Base-by-base conservation (phyloP, 495 filamentous ascomycete species). In the Lichina pygmaea region DNA sequence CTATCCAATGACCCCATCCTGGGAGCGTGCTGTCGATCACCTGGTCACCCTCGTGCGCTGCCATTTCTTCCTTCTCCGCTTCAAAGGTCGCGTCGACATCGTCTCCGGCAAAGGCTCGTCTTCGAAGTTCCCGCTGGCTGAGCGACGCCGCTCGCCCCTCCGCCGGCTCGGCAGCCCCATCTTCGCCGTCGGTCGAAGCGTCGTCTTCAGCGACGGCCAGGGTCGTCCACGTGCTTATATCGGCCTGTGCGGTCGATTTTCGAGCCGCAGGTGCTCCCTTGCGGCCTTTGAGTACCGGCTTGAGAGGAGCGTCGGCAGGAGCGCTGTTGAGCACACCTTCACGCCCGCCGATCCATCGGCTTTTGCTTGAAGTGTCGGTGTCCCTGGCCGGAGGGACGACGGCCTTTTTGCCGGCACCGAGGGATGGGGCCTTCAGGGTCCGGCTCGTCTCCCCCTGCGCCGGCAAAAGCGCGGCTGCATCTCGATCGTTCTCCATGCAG, bases 1-100 rank as follows among this genome's bases (percentile, higher is more conserved):
- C 89, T 8, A 75, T 67, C 89, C 89, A 85, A 59, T 61, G 72
- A 49, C 89, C 89, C 89, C 89, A 97, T 44, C 89, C 89, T 2
- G 83, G 82, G 2, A 97, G 66, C 0, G 81, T 83, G 45, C 79
- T 78, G 57, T 91, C 83, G 16, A 85, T 60, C 32, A 82, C 66
- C 58, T 93, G 73, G 48, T 93, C 82, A 51, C 77, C 86, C 56
- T 95, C 84, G 6, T 83, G 81, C 36, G 72, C 70, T 34, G 74
- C 66, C 8, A 68, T 65, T 36, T 49, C 34, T 10, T 31, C 36
- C 34, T 49, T 49, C 13, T 49, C 47, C 13, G 33, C 32, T 39
- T 34, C 47, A 47, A 49, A 49, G 17, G 45, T 42, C 32, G 7
- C 43, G 10, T 47, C 47, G 17, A 49, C 47, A 13, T 93, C 81